These are phyloP conservation scores for Candida tammaniensis DNA, from an alignment of 805 yeast species.

Conservation along the genomic window DNA sequence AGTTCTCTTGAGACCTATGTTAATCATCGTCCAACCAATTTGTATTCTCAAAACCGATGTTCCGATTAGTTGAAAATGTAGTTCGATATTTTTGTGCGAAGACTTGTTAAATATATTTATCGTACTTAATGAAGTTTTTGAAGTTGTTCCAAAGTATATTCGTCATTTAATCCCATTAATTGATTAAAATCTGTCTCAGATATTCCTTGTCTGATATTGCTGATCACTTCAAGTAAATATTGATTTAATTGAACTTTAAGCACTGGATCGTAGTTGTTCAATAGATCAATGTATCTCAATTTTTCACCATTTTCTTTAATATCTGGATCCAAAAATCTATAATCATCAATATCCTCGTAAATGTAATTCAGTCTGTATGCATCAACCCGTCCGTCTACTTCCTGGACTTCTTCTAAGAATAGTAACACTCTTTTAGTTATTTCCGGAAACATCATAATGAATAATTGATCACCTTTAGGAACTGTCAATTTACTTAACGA, in stretches of 20 bases:
- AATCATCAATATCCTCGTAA: conserved; percentile 43
- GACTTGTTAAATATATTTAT: not conserved
- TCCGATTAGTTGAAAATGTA: not conserved
- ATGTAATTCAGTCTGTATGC: conserved; percentile 35
- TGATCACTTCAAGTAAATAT: conserved; percentile 34
- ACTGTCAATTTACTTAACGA: conserved; percentile 42
- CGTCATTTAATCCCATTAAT: conserved; percentile 34
- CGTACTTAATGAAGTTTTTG: conserved; percentile 3
- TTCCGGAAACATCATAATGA: conserved; percentile 22
- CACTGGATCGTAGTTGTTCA: conserved; percentile 33
- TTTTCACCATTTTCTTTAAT: conserved; percentile 44
- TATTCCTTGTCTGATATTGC: conserved; percentile 23
- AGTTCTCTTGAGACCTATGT: not conserved
- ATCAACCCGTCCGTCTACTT: conserved; percentile 38
- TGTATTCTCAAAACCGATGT: not conserved
- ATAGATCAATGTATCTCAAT: conserved; percentile 29
- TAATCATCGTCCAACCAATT: too few species aligned
- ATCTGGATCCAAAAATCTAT: conserved; percentile 38
- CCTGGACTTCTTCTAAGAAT: conserved; percentile 74
- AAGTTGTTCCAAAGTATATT: conserved; percentile 32
- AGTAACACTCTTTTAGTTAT: conserved; percentile 33
- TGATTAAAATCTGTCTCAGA: conserved; percentile 28
- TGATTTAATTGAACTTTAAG: conserved; percentile 46
- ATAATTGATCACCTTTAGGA: conserved; percentile 19
- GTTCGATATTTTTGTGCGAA: not conserved